Conservation (phyloP, 371 early-diverging fungal genomes). For the Rhizomucor pusillus region DNA sequence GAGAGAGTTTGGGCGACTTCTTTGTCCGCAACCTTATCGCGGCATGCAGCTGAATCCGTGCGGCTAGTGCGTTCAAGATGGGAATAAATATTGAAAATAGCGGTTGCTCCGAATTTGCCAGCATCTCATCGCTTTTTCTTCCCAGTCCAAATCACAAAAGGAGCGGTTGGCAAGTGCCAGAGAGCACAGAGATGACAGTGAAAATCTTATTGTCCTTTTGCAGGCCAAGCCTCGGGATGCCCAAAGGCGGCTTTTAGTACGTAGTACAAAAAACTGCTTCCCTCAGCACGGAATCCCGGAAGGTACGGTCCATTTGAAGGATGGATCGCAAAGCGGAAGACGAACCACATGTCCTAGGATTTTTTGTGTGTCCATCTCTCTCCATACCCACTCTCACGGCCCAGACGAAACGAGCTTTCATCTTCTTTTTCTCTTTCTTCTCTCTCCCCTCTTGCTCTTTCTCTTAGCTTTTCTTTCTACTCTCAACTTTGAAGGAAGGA, state of each 20-base stretch:
- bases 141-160: too few species aligned
- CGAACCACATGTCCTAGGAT: constrained; percentile 13
- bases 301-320: neutral
- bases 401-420: neutral
- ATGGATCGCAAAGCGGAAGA: constrained; percentile 2
- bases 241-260: constrained; percentile 1
- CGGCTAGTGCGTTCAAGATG: too few species aligned
- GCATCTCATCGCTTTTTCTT: too few species aligned
- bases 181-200: too few species aligned
- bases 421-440: constrained; percentile 3
- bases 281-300: neutral
- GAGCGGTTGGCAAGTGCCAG: too few species aligned
- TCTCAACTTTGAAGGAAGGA: constrained; percentile 12
- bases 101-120: too few species aligned
- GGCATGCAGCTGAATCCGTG: too few species aligned
- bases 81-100: too few species aligned
- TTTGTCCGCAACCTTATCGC: too few species aligned
- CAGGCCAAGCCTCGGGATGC: neutral
- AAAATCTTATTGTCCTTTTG: too few species aligned
- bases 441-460: constrained; percentile 6
- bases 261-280: neutral
- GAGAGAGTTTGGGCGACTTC: too few species aligned
- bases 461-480: constrained; percentile 3
- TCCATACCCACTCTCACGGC: constrained; percentile 3
- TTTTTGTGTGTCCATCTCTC: constrained; percentile 4